These are phyloP conservation scores for Ricinus communis DNA, from an alignment of 345 rosid species.

Conservation along the genomic window DNA sequence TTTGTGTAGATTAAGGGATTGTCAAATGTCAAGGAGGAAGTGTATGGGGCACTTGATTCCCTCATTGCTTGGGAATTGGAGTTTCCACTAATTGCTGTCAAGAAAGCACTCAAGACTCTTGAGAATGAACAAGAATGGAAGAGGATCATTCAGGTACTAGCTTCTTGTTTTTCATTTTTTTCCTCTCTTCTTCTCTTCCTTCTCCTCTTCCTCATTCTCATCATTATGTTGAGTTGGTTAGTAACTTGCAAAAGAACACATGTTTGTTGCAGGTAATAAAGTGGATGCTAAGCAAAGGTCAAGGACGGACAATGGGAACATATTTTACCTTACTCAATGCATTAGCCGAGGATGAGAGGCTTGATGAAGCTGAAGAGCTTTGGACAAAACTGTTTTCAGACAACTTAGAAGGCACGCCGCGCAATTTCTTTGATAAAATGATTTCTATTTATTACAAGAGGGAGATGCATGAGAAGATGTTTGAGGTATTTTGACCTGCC, in stretches of 20 bases:
- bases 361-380: conserved; percentile 87
- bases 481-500: conserved; percentile 54
- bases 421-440: conserved; percentile 74
- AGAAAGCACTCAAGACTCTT: conserved; percentile 83
- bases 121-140: conserved; percentile 82
- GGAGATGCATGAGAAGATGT: conserved; percentile 79
- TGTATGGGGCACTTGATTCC: conserved; percentile 90
- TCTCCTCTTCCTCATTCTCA: too few relatives aligned
- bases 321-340: conserved; percentile 79
- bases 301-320: conserved; percentile 90
- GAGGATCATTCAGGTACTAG: conserved; percentile 77
- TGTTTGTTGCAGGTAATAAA: conserved; percentile 55
- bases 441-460: conserved; percentile 65
- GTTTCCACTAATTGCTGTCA: conserved; percentile 80
- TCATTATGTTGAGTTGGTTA: background rate
- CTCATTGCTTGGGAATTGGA: conserved; percentile 94
- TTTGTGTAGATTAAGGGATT: conserved; percentile 57
- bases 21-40: conserved; percentile 91
- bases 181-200: too few relatives aligned
- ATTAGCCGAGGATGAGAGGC: conserved; percentile 74
- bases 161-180: background rate
- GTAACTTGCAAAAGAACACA: conserved; percentile 1
- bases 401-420: conserved; percentile 69
- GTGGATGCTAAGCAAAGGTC: conserved; percentile 99
- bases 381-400: conserved; percentile 72